These are phyloP conservation scores for Triticum monococcum DNA, from an alignment of 176 grass and related monocot genomes.

Conservation along the genomic window DNA sequence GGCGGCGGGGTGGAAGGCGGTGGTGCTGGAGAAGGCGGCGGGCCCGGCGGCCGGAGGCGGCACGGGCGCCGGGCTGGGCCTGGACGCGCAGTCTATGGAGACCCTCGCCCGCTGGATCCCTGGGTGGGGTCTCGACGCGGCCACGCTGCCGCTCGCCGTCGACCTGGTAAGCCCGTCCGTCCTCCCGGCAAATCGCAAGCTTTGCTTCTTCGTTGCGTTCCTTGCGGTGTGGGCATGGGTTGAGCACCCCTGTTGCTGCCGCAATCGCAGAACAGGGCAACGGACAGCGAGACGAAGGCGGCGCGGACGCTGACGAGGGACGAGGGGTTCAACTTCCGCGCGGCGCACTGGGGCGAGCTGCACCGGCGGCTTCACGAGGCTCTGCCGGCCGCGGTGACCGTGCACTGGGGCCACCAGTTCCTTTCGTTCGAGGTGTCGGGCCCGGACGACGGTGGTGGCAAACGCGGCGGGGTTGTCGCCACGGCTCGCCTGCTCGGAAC, in stretches of 20 bases:
- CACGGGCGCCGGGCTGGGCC: slow-evolving; percentile 68
- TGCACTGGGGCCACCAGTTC: slow-evolving; percentile 81
- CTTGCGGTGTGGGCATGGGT: neutral
- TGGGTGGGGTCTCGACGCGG: slow-evolving; percentile 19
- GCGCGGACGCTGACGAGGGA: slow-evolving; percentile 67
- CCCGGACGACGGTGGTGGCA: neutral
- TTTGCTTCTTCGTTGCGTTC: too few species aligned
- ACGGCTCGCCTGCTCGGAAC: slow-evolving; percentile 48
- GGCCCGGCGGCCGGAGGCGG: slow-evolving; percentile 48
- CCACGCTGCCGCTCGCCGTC: slow-evolving; percentile 57
- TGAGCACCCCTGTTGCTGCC: neutral
- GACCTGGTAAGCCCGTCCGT: slow-evolving; percentile 53
- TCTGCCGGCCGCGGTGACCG: slow-evolving; percentile 48
- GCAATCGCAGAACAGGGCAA: slow-evolving; percentile 56
- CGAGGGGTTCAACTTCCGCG: slow-evolving; percentile 58
- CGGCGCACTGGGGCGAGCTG: slow-evolving; percentile 82
- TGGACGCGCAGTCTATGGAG: slow-evolving; percentile 72
- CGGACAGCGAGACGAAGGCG: slow-evolving; percentile 63
- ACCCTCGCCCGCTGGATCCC: slow-evolving; percentile 65
- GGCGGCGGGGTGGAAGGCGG: slow-evolving; percentile 51
- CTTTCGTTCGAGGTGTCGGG: slow-evolving; percentile 50
- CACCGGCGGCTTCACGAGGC: slow-evolving; percentile 54
- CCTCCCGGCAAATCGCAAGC: neutral
- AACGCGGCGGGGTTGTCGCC: slow-evolving; percentile 36
- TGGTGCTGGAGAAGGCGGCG: slow-evolving; percentile 75